Evolutionary conservation across 108 stramenopile genomes (phyloP), one percentile per base, ranked within the genome.

Genomic region (Cylindrotheca fusiformis): DNA sequence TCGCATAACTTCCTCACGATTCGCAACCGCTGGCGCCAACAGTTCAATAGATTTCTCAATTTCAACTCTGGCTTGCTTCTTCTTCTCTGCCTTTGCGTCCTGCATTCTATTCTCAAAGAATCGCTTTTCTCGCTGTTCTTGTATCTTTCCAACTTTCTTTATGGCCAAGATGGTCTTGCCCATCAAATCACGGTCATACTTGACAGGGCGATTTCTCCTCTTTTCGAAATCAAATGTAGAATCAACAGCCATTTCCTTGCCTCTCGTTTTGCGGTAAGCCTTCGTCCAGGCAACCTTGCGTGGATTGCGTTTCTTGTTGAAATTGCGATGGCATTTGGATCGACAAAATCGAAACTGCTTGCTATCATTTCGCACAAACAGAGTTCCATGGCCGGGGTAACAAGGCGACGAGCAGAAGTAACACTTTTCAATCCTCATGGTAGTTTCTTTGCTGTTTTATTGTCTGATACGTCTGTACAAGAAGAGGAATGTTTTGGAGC

Each of bases 241-340:
- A 75, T 95, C 96, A 41, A 97, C 96, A 17, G 93, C 89, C 85
- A 97, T 90, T 82, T 97, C 96, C 72, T 97, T 95, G 21, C 96
- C 96, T 22, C 88, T 79, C 2, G 98, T 96, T 65, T 95, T 97
- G 44, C 98, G 91, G 72, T 87, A 99, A 54, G 98, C 97, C 82
- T 99, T 99, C 30, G 99, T 99, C 99, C 99, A 99, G 52, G 93
- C 93, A 17, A 97, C 92, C 81, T 99, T 98, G 32, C 99, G 87
- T 5, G 99, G 99, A 69, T 99, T 99, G 64, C 98, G 85, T 74
- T 99, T 99, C 78, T 95, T 94, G 63, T 95, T 95, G 72, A 99
- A 99, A 68, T 96, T 95, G 44, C 91, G 86, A 83, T 97, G 97
- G 81, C 99, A 99, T 84, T 99, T 99, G 20, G 98, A 97, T 29